Conservation (phyloP, 2,329 filamentous ascomycete genomes). For the Microdochium bolleyi region DNA sequence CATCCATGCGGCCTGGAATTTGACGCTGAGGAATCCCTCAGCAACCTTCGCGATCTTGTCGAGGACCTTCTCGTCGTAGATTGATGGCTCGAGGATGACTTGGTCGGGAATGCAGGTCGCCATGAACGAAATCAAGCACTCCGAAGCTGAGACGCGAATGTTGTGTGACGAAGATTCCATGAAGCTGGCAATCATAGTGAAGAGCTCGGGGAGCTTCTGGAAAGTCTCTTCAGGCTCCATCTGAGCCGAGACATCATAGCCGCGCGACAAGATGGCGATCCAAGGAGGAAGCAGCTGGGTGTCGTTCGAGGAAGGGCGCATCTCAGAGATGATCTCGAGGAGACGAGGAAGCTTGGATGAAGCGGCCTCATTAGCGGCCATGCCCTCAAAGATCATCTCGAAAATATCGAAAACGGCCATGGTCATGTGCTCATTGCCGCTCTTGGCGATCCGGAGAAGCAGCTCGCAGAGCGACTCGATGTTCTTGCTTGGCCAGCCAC, state of each 20-base stretch:
- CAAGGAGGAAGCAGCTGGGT: constrained; percentile 91
- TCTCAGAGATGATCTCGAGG: constrained; percentile 83
- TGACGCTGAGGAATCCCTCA: constrained; percentile 72
- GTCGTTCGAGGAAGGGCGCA: constrained; percentile 88
- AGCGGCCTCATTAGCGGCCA: constrained; percentile 77
- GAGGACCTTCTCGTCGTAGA: constrained; percentile 85
- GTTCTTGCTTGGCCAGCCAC: constrained; percentile 94
- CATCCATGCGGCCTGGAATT: constrained; percentile 90
- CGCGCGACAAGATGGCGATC: constrained; percentile 91
- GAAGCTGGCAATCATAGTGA: constrained; percentile 71
- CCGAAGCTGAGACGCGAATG: constrained; percentile 87
- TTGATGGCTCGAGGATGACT: constrained; percentile 78
- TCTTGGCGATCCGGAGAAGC: constrained; percentile 78
- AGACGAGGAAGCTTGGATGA: constrained; percentile 84
- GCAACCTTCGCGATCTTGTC: constrained; percentile 71
- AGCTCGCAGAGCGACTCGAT: constrained; percentile 89
- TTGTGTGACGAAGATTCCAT: constrained; percentile 84
- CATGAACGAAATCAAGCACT: constrained; percentile 89
- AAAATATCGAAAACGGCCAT: constrained; percentile 97
- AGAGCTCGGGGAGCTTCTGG: constrained; percentile 78
- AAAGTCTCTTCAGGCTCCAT: constrained; percentile 88
- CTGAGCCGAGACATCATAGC: constrained; percentile 88
- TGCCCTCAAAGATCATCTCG: constrained; percentile 89
- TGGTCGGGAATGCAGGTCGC: constrained; percentile 80
- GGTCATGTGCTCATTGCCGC: constrained; percentile 90